These are phyloP conservation scores for Cryphonectria parasitica DNA, from an alignment of 2,329 filamentous ascomycete species.

Conservation along the genomic window DNA sequence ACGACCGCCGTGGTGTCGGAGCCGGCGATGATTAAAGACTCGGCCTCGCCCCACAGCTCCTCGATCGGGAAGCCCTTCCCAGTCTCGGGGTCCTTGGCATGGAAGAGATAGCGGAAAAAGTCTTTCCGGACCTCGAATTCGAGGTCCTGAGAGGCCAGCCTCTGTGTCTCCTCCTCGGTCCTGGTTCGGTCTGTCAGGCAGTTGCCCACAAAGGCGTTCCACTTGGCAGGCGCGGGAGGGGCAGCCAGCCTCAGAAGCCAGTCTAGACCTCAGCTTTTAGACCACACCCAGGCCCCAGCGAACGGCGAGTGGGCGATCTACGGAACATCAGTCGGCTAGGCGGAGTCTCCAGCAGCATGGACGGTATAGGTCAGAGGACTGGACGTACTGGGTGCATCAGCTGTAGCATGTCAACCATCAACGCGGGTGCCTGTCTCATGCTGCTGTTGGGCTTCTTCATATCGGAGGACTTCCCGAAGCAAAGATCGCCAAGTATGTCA, in stretches of 20 bases:
- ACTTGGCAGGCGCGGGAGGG: conserved; percentile 31
- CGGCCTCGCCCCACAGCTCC: conserved; percentile 21
- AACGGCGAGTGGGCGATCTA: conserved; percentile 34
- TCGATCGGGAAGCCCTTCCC: conserved; percentile 27
- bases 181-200: conserved; percentile 31
- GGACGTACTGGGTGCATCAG: conserved; percentile 30
- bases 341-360: neutral
- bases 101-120: conserved; percentile 35
- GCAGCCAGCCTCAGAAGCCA: conserved; percentile 31
- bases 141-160: conserved; percentile 7
- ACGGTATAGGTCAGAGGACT: too few relatives aligned
- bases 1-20: conserved; percentile 28
- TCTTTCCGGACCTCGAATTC: conserved; percentile 32
- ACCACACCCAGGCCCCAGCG: conserved; percentile 33
- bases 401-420: conserved; percentile 28
- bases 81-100: conserved; percentile 34
- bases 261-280: conserved; percentile 34
- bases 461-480: conserved; percentile 30
- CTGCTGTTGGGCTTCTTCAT: conserved; percentile 30
- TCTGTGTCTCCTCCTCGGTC: conserved; percentile 26
- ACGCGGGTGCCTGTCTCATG: conserved; percentile 17
- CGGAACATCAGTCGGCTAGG: neutral
- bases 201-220: conserved; percentile 32
- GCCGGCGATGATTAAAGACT: conserved; percentile 31
- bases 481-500: conserved; percentile 31